Base-by-base conservation (phyloP, 2,329 filamentous ascomycete species). In the Penicillium carneum region DNA sequence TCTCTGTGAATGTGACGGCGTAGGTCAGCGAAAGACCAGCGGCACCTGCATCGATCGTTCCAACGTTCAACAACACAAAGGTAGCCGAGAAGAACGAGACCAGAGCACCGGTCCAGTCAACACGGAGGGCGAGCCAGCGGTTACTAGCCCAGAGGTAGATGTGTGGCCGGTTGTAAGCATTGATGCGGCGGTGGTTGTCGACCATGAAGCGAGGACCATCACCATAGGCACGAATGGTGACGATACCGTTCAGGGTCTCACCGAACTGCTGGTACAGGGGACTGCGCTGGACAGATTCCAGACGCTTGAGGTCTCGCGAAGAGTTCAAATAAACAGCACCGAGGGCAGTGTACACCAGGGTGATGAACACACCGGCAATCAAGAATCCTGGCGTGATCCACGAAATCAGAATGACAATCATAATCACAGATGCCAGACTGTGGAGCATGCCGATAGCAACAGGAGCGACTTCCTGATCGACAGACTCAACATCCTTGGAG, bases 261-360 rank as follows among this genome's bases (percentile, higher is more conserved):
- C 95, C 94, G 69, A 99, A 99, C 69, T 98, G 95, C 77, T 99
- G 95, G 80, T 97, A 99, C 7, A 99, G 82, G 1, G 95, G 95
- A 76, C 93, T 98, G 73, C 94, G 87, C 76, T 97, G 92, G 1
- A 98, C 88, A 7, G 94, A 97, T 76, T 99, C 96, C 7, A 99
- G 82, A 50, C 95, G 88, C 82, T 99, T 99, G 57, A 99, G 84
- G 74, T 98, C 95, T 66, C 94, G 88, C n/a, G 95, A 98, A 0
- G 94, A 90, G 68, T 89, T 89, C 48, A 99, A 86, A 77, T 99
- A 99, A 74, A 98, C 92, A 43, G 87, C 85, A 34, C 92, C 93
- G 36, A 98, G 88, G 20, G 92, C 80, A 72, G 91, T 88, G 77
- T 97, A 99, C 0, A 97, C 80, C 2, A 87, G 79, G 1, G 88